phyloP scores from a whole-genome alignment of 441 rosid genomes.

The Flueggea neowawraea region DNA sequence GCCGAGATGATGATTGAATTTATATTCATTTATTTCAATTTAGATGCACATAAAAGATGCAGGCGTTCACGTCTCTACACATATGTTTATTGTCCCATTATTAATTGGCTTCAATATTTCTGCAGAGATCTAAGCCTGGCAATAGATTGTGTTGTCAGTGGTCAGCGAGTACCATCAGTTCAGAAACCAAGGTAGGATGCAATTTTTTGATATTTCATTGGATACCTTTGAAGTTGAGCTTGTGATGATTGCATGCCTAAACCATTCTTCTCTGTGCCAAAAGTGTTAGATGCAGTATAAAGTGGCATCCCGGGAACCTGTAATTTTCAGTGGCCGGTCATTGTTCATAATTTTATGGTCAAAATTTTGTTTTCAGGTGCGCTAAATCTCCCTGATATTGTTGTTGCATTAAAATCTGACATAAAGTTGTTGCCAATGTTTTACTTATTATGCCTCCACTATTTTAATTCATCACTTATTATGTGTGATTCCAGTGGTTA shows the following conservation, averaged over 20 bases:
- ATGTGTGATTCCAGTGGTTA: no score
- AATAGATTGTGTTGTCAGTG: constrained; percentile 66
- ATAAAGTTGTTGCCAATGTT: no score
- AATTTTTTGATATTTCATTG: background rate
- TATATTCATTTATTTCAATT: background rate
- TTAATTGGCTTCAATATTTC: constrained; percentile 17
- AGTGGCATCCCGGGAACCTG: constrained; percentile 66
- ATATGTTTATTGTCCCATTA: background rate
- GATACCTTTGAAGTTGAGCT: constrained; percentile 5
- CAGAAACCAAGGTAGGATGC: constrained; percentile 73
- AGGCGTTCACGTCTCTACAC: background rate
- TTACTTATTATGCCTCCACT: no score
- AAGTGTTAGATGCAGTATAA: constrained; percentile 95
- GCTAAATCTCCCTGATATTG: no score
- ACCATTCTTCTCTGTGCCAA: constrained; percentile 15
- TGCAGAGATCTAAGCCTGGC: constrained; percentile 70
- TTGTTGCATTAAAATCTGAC: no score
- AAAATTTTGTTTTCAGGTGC: no score
- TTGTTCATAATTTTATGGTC: no score
- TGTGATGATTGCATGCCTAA: constrained; percentile 13
- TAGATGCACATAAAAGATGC: background rate
- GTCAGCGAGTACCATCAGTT: constrained; percentile 56
- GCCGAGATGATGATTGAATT: background rate
- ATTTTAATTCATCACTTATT: no score
- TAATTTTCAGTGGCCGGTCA: no score